These are phyloP conservation scores for Ogataea ramenticola DNA, from an alignment of 805 yeast genomes.

Conservation along the genomic window DNA sequence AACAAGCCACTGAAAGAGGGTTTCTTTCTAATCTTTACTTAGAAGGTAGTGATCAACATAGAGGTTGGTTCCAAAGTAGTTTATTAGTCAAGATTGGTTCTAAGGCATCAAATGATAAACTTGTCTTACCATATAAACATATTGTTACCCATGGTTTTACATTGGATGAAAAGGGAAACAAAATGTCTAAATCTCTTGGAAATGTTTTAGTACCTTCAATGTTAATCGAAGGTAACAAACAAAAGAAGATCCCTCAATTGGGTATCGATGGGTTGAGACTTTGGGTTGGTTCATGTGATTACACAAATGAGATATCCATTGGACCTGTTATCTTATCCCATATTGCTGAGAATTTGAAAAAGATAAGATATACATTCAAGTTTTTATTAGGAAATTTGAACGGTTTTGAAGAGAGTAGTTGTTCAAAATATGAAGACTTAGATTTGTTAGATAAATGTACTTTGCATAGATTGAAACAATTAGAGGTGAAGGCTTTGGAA, in stretches of 20 bases:
- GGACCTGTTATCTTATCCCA: constrained; percentile 67
- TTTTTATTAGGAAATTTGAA: constrained; percentile 75
- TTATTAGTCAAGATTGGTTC: constrained; percentile 65
- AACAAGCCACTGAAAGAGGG: constrained; percentile 27
- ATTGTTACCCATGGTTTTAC: constrained; percentile 93
- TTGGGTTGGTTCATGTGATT: constrained; percentile 87
- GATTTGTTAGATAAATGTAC: constrained; percentile 53
- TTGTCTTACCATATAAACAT: constrained; percentile 52
- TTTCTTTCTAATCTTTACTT: constrained; percentile 74
- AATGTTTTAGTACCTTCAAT: constrained; percentile 67
- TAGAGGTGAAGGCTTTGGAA: constrained; percentile 34
- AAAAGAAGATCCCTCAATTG: constrained; percentile 46
- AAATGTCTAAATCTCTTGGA: constrained; percentile 93
- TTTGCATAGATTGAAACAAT: constrained; percentile 42
- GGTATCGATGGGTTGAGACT: constrained; percentile 90
- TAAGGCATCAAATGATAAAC: constrained; percentile 8
- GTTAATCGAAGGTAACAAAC: constrained; percentile 54
- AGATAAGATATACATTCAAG: constrained; percentile 73
- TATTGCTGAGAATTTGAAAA: constrained; percentile 75
- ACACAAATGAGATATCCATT: constrained; percentile 69
- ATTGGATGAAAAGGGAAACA: constrained; percentile 74
- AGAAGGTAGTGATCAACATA: constrained; percentile 97
- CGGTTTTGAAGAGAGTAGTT: constrained; percentile 14
- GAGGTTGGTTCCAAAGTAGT: constrained; percentile 99
- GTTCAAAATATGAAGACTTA: constrained; percentile 28